Base-by-base conservation (phyloP, 2,329 filamentous ascomycete species). In the Aspergillus tanneri region DNA sequence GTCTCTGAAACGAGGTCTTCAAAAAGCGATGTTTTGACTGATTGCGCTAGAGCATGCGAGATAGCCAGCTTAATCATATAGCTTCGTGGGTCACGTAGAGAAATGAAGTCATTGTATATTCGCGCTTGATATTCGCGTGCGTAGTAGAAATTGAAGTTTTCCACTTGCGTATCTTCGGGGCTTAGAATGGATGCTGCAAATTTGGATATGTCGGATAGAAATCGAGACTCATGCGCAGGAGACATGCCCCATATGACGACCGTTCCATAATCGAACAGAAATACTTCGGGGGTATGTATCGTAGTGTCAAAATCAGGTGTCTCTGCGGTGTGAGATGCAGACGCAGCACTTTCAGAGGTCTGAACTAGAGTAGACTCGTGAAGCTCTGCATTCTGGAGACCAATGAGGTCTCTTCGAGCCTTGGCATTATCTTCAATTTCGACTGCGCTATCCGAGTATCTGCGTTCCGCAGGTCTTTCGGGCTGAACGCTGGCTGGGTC, bases 91-190 rank as follows among this genome's bases (percentile, higher is more conserved):
- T 97, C 92, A 40, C 91, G 81, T 52, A 99, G 73, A 2, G 89
- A 93, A 70, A 99, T 99, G 63, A 99, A 99, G 72, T 99, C 93
- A 71, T 99, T 99, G 80, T 99, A 99, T 69, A 99, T 99, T 43
- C 93, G 86, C 18, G 93, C 90, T 72, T 99, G 95, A 68, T 99
- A 99, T 67, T 97, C 92, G 62, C 88, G 83, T 3, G 93, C 97
- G 74, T 99, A 97, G 76, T 99, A 99, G 70, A 97, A 99, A 69
- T 99, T 99, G 79, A 99, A 99, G 64, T 92, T 90, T 70, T 99
- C 93, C 38, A 90, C 89, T 73, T 99, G 92, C 23, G 96, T 85
- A 59, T 96, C 90, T 64, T 95, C 91, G 9, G 86, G 82, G 21
- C 84, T 84, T 40, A 97, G 79, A 69, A 96, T 96, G 66, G 96